Base-by-base conservation (phyloP, 495 filamentous ascomycete species). In the Hyaloscypha finlandica region DNA sequence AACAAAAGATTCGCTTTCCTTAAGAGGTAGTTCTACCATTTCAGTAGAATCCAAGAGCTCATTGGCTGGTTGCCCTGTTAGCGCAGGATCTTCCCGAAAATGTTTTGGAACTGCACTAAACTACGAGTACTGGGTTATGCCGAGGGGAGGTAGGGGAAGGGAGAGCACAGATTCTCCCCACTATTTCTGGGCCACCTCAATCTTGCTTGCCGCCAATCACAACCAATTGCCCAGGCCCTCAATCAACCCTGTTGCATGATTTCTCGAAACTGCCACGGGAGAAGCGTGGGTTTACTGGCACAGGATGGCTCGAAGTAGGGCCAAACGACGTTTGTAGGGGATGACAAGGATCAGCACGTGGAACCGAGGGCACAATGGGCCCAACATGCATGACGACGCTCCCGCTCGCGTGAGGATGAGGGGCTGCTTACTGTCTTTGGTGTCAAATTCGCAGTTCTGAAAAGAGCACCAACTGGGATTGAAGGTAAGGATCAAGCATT, bases 301-400 rank as follows among this genome's bases (percentile, higher is more conserved):
- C 19, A 25, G 53, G 19, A 56, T 53, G 53, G 30, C 20, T 56
- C 25, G 8, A 25, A 29, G 16, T 3, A 25, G 5, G 20, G 53
- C 53, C 30, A 56, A 29, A 4, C 6, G 30, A 32, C 16, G 9
- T 14, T 48, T 48, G 16, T 6, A 48, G 4, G 42, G 42, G 11
- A 12, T 4, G 42, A 19, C 42, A 48, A 48, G 42, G 42, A 19
- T 48, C 16, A 48, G 16, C 42, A 48, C 42, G 42, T 48, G 42
- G 53, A 11, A 56, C 20, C 53, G 30, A 25, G 53, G 53, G 20
- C 53, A 12, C 1, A 9, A 29, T 56, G 20, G 22, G 30, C 19
- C 19, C 19, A 4, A 32, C 42, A 32, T 56, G 53, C 53, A 56
- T 56, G 51, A 56, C 53, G 53, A 56, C 53, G 53, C 53, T 56